phyloP scores from a whole-genome alignment of 1,139 yeast genomes.

The Kurtzmaniella natalensis region DNA sequence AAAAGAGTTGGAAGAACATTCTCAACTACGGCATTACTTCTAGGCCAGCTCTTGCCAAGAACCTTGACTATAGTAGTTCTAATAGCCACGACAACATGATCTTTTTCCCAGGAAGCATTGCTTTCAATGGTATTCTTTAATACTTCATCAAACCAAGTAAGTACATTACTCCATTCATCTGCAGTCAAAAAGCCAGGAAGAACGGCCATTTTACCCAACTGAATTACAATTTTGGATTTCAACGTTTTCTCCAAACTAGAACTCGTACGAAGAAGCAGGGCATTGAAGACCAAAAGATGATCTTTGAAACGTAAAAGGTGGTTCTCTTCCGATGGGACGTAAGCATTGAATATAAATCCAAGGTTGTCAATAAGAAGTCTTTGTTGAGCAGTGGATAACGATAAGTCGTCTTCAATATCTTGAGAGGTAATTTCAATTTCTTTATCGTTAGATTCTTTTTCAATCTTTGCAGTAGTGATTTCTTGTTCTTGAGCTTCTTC shows the following conservation, averaged over 20 bases:
- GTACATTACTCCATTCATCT: slow-evolving; percentile 58
- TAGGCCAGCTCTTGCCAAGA: slow-evolving; percentile 21
- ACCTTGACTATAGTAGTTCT: slow-evolving; percentile 53
- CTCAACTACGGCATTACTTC: slow-evolving; percentile 41
- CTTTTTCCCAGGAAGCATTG: slow-evolving; percentile 33
- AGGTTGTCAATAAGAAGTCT: slow-evolving; percentile 57
- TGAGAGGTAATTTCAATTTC: slow-evolving; percentile 10
- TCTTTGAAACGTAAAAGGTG: slow-evolving; percentile 46
- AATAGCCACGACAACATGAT: slow-evolving; percentile 29
- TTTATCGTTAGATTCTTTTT: neutral
- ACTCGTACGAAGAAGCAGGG: slow-evolving; percentile 63
- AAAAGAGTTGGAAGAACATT: slow-evolving; percentile 59
- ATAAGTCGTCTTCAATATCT: slow-evolving; percentile 21
- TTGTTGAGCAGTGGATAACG: slow-evolving; percentile 50
- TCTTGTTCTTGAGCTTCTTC: slow-evolving; percentile 11
- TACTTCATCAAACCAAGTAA: slow-evolving; percentile 65
- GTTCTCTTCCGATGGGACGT: slow-evolving; percentile 12
- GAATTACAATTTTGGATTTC: slow-evolving; percentile 61
- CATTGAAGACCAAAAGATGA: slow-evolving; percentile 57
- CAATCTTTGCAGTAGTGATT: slow-evolving; percentile 3
- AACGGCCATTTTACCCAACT: slow-evolving; percentile 51
- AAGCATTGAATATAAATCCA: slow-evolving; percentile 46
- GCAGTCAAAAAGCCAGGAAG: slow-evolving; percentile 41
- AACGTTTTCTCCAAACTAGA: slow-evolving; percentile 65
- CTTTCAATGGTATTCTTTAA: slow-evolving; percentile 35